phyloP scores from a whole-genome alignment of 202 grass and related monocot species.

The Schoenoplectus tabernaemontani region DNA sequence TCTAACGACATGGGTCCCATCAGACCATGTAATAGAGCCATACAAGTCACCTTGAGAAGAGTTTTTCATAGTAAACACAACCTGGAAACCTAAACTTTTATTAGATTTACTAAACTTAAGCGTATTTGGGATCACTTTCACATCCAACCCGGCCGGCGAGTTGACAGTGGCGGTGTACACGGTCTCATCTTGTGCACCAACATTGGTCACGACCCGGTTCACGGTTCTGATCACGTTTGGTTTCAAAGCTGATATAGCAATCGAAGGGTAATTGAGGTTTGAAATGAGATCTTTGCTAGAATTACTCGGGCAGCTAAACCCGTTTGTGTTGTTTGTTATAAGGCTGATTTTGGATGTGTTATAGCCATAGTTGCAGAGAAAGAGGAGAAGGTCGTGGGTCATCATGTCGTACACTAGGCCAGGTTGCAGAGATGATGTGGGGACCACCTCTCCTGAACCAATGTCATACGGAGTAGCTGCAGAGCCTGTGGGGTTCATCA shows the following conservation, averaged over 20 bases:
- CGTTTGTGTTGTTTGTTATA: conserved; percentile 31
- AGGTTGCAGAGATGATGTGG: conserved; percentile 44
- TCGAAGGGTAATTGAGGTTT: conserved; percentile 80
- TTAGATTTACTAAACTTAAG: conserved; percentile 42
- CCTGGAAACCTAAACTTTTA: conserved; percentile 52
- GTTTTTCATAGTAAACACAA: conserved; percentile 35
- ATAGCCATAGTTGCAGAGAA: conserved; percentile 91
- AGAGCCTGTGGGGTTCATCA: conserved; percentile 39
- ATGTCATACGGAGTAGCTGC: conserved; percentile 53
- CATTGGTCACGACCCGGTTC: conserved; percentile 47
- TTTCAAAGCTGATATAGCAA: conserved; percentile 38
- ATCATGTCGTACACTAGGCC: conserved; percentile 64
- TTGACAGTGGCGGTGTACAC: conserved; percentile 35
- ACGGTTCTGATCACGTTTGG: conserved; percentile 19
- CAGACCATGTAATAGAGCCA: conserved; percentile 75
- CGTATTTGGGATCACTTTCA: conserved; percentile 56
- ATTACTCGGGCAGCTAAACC: conserved; percentile 50
- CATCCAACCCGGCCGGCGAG: conserved; percentile 38
- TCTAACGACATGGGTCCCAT: conserved; percentile 60
- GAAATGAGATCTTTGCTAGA: conserved; percentile 66
- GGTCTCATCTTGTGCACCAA: conserved; percentile 38
- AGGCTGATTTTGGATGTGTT: conserved; percentile 38
- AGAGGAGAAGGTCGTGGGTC: conserved; percentile 46
- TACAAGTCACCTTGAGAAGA: conserved; percentile 32
- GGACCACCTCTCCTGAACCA: conserved; percentile 71